These are phyloP conservation scores for Salicornia ramosissima DNA, from an alignment of 148 eudicot genomes.

Conservation along the genomic window DNA sequence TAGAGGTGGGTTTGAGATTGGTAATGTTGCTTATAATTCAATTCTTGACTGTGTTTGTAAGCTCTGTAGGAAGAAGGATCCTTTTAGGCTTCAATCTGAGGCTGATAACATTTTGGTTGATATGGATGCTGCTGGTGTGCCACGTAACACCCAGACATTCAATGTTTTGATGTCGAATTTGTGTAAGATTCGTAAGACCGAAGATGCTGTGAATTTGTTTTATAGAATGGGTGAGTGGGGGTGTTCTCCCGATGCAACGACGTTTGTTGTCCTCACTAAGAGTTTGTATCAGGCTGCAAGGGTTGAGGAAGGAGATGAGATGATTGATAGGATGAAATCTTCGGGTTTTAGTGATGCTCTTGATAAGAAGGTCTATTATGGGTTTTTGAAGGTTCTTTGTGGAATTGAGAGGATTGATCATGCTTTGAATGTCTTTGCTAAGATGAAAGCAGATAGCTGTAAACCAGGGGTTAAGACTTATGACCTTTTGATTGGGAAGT, in stretches of 20 bases:
- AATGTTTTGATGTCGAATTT: slow-evolving; percentile 67
- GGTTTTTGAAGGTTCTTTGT: slow-evolving; percentile 71
- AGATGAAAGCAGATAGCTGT: slow-evolving; percentile 75
- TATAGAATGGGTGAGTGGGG: slow-evolving; percentile 91
- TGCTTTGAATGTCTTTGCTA: slow-evolving; percentile 64
- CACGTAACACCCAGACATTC: slow-evolving; percentile 73
- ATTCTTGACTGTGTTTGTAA: slow-evolving; percentile 83
- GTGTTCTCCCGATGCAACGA: slow-evolving; percentile 63
- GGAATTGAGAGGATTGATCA: slow-evolving; percentile 92
- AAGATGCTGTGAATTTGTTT: slow-evolving; percentile 64
- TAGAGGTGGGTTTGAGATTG: slow-evolving; percentile 84
- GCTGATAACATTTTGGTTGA: slow-evolving; percentile 57
- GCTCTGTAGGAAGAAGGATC: slow-evolving; percentile 82
- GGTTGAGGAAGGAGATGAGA: slow-evolving; percentile 85
- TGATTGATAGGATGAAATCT: slow-evolving; percentile 90
- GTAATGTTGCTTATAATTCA: slow-evolving; percentile 57
- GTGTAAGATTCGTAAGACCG: slow-evolving; percentile 73
- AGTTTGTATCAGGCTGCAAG: slow-evolving; percentile 93
- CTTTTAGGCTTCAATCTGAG: slow-evolving; percentile 58
- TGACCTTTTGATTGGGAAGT: slow-evolving; percentile 66
- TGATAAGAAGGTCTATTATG: slow-evolving; percentile 61
- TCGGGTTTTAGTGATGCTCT: slow-evolving; percentile 66
- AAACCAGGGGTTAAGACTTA: slow-evolving; percentile 74
- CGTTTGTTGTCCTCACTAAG: slow-evolving; percentile 62
- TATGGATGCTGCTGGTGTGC: slow-evolving; percentile 90